A percentile compares a stretch with the other conserved stretches of the same genome.
Conservation (phyloP, 139 green algal genomes). For the Closterium sp. region DNA sequence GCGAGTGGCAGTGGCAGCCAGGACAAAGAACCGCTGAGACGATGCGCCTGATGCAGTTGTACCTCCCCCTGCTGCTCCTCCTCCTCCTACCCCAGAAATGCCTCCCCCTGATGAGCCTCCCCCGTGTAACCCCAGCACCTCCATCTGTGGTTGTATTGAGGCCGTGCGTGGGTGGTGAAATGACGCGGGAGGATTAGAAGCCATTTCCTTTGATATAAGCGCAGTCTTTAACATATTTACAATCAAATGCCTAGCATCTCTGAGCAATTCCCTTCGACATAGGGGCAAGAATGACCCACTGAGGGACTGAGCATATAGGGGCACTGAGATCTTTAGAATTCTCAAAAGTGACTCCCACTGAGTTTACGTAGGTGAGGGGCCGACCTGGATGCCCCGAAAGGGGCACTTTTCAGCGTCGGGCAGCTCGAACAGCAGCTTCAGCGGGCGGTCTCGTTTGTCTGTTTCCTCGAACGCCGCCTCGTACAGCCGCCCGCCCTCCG, state of each 20-base stretch:
- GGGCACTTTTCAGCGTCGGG: constrained; percentile 14
- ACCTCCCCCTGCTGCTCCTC: neutral
- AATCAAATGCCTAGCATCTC: no score
- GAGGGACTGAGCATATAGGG: no score
- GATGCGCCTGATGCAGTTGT: neutral
- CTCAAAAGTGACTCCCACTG: no score
- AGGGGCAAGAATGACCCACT: no score
- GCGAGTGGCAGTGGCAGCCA: constrained; percentile 33
- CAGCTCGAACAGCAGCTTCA: constrained; percentile 36
- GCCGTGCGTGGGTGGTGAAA: neutral
- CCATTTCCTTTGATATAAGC: no score
- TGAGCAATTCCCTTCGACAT: no score
- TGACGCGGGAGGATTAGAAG: neutral
- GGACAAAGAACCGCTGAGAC: constrained; percentile 22
- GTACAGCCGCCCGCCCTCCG: constrained; percentile 21
- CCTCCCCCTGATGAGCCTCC: neutral
- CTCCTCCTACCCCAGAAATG: neutral
- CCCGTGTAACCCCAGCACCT: constrained; percentile 8
- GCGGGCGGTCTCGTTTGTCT: constrained; percentile 46
- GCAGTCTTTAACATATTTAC: no score
- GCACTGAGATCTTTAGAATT: no score
- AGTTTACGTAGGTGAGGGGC: no score
- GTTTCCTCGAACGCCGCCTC: constrained; percentile 33
- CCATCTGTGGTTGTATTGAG: constrained; percentile 13
- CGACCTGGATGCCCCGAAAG: constrained; percentile 30